Evolutionary conservation across 345 rosid species (phyloP), one percentile per base, ranked within the genome.

Genomic region (Turnera subulata): DNA sequence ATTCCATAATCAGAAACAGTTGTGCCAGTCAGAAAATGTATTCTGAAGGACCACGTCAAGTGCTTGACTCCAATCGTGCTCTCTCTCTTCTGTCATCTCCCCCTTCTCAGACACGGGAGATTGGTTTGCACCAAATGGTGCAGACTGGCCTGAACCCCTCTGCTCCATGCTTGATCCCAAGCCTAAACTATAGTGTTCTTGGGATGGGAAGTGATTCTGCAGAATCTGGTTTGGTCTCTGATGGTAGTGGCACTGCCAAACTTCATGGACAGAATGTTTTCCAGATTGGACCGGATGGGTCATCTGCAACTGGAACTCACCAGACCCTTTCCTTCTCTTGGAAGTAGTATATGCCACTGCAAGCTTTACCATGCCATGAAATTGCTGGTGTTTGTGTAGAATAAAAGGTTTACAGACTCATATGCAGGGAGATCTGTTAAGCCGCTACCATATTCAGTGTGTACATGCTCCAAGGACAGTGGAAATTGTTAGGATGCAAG

Each of bases 51-150:
- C 46, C 61, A 59, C 62, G 56, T 60, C 69, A 55, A 53, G 68
- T 49, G n/a, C 29, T 77, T 38, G 24, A 67, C 62, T 60, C 78
- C 23, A 57, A 59, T 55, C 51, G 81, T 80, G 90, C 86, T 86
- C 86, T 74, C 90, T 83, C 90, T 86, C 94, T 86, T 86, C 94
- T 86, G 94, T 86, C 94, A 86, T 74, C 82, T 47, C 81, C 73
- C 5, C 75, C 69, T 7, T 40, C 82, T 33, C 68, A 64, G 54
- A 68, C 73, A 52, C 58, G 62, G 56, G 80, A 70, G 57, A 64
- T 73, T 46, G 76, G 73, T 56, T 51, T 73, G 58, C 65, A 62
- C 78, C 68, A 71, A 64, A 57, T 72, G 57, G 72, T 58, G 70
- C 81, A 74, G 38, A 66, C 74, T 58, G 65, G 61, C 68, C 63